Conservation (phyloP, 768 basidiomycete species). For the Agrocybe praecox region DNA sequence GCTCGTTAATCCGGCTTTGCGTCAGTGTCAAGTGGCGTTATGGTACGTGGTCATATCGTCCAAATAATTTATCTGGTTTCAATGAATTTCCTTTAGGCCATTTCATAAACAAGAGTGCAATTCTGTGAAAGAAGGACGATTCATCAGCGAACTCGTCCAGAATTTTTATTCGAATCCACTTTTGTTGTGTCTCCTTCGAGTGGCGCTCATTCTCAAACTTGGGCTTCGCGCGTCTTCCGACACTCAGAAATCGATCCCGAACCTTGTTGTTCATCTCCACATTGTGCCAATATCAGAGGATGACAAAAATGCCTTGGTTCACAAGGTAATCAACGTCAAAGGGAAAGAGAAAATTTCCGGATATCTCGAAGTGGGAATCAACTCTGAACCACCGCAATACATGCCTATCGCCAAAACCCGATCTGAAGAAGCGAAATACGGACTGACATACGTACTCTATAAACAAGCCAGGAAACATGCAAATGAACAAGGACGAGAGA, state of each 20-base stretch:
- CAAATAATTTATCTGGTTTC: no score
- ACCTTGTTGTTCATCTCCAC: conserved; percentile 6
- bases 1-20: no score
- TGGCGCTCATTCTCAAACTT: conserved; percentile 8
- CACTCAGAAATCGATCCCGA: not conserved
- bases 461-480: conserved; percentile 5
- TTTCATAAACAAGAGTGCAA: conserved; percentile 8
- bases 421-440: no score
- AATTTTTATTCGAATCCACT: conserved; percentile 1
- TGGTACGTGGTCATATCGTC: not conserved
- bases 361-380: conserved; percentile 6
- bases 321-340: not conserved
- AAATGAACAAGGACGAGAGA: not conserved
- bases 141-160: conserved; percentile 1
- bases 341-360: conserved; percentile 10
- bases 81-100: not conserved
- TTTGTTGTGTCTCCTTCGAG: conserved; percentile 4
- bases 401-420: conserved; percentile 1
- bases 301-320: not conserved
- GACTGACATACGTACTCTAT: not conserved
- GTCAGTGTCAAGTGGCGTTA: conserved; percentile 2
- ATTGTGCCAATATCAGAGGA: conserved; percentile 1
- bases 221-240: not conserved
- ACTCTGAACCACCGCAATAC: conserved; percentile 1
- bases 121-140: not conserved